Conservation (phyloP, 1,284 basidiomycete genomes). For the Pseudozyma sp. region DNA sequence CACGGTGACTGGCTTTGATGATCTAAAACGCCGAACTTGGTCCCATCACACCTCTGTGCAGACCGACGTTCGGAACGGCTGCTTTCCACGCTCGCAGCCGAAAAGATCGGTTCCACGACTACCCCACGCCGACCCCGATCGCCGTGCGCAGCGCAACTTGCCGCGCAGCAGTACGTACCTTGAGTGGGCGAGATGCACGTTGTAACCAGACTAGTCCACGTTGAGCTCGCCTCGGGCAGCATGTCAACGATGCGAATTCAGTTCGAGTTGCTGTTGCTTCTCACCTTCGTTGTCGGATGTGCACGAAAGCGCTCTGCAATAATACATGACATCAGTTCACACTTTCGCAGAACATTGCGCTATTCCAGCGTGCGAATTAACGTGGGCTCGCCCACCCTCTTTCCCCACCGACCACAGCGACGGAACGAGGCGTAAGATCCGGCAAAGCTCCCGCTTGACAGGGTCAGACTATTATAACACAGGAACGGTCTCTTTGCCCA, state of each 20-base stretch:
- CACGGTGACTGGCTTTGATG: too few species aligned
- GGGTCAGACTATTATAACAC: not conserved
- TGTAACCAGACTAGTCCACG: slow-evolving; percentile 14
- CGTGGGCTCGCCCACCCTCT: not conserved
- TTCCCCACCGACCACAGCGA: not conserved
- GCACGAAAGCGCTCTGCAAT: too few species aligned
- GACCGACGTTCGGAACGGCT: slow-evolving; percentile 7
- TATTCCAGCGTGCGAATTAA: not conserved
- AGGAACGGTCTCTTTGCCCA: not conserved
- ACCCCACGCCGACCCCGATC: not conserved
- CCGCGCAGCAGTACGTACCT: not conserved
- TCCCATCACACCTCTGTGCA: not conserved
- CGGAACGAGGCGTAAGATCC: not conserved
- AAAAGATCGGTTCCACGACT: not conserved
- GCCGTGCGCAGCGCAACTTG: not conserved
- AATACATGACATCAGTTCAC: too few species aligned
- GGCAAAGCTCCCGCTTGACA: not conserved
- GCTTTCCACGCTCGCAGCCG: slow-evolving; percentile 1
- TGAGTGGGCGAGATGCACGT: slow-evolving; percentile 12
- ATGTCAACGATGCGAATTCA: too few species aligned
- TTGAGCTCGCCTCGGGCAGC: not conserved
- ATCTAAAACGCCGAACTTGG: slow-evolving; percentile 5
- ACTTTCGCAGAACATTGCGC: too few species aligned
- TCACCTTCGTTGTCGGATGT: too few species aligned
- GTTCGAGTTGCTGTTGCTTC: too few species aligned